A percentile compares a stretch with the other conserved stretches of the same genome.
These are phyloP conservation scores for Medicago ruthenica DNA, from an alignment of 306 rosid genomes.

Conservation along the genomic window DNA sequence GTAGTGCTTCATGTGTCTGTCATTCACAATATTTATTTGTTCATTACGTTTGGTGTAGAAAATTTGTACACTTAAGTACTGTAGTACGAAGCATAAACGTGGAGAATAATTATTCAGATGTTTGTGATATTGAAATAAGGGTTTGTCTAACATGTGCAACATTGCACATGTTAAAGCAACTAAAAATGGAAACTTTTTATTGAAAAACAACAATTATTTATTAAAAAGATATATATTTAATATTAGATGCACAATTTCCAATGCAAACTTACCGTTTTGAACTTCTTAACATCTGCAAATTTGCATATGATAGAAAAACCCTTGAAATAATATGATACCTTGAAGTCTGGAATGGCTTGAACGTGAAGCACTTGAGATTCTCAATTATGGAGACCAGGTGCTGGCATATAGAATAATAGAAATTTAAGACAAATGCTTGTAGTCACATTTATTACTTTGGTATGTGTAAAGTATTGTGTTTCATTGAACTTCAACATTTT, in stretches of 20 bases:
- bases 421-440: neutral
- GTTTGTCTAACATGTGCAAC: no score
- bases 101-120: conserved; percentile 1
- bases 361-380: neutral
- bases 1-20: neutral
- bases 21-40: conserved; percentile 20
- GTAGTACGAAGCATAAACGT: conserved; percentile 5
- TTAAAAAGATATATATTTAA: no score
- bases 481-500: neutral
- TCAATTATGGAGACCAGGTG: conserved; percentile 23
- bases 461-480: neutral
- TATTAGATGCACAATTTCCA: no score
- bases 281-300: no score
- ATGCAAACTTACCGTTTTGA: no score
- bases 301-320: no score
- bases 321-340: neutral
- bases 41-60: conserved; percentile 10
- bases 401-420: neutral
- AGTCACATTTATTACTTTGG: neutral
- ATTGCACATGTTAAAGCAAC: no score
- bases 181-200: no score
- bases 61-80: neutral
- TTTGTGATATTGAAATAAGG: conserved; percentile 11
- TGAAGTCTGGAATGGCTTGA: conserved; percentile 10
- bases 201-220: no score